phyloP scores from a whole-genome alignment of 495 filamentous ascomycete species.

The Daldinia concentrica region DNA sequence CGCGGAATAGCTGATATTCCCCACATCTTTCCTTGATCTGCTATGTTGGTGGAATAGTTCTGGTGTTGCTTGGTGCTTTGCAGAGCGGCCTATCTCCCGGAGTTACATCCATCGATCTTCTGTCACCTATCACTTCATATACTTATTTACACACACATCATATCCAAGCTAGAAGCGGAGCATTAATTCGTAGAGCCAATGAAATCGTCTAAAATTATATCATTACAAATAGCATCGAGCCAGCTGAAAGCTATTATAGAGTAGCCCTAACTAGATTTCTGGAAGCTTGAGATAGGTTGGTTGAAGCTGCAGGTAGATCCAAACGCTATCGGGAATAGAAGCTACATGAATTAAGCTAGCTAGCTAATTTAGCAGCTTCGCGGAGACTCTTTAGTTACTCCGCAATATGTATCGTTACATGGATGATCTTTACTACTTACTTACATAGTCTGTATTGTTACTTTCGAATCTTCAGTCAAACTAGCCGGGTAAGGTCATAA shows the following conservation, averaged over 20 bases:
- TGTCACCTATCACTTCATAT: conserved; percentile 23
- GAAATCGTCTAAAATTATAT: neutral
- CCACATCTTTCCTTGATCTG: conserved; percentile 17
- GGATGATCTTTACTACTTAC: conserved; percentile 12
- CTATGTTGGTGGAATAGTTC: neutral
- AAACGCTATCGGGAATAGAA: conserved; percentile 19
- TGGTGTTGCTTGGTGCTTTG: neutral
- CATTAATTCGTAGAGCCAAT: conserved; percentile 8
- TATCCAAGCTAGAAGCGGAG: conserved; percentile 9
- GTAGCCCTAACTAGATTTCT: neutral
- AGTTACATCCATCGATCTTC: conserved; percentile 10
- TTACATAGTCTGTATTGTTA: neutral
- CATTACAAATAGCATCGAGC: conserved; percentile 27
- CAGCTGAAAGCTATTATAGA: conserved; percentile 11
- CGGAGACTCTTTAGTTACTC: conserved; percentile 14
- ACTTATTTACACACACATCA: conserved; percentile 15
- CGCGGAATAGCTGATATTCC: conserved; percentile 17
- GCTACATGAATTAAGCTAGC: conserved; percentile 19
- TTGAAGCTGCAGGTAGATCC: conserved; percentile 24
- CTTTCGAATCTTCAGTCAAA: neutral
- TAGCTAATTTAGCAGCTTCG: conserved; percentile 32
- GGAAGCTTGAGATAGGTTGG: conserved; percentile 1
- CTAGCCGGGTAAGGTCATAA: neutral
- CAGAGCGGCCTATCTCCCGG: conserved; percentile 20
- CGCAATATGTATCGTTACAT: conserved; percentile 19